These are phyloP conservation scores for Neofusicoccum parvum DNA, from an alignment of 2,329 filamentous ascomycete genomes.

Conservation along the genomic window DNA sequence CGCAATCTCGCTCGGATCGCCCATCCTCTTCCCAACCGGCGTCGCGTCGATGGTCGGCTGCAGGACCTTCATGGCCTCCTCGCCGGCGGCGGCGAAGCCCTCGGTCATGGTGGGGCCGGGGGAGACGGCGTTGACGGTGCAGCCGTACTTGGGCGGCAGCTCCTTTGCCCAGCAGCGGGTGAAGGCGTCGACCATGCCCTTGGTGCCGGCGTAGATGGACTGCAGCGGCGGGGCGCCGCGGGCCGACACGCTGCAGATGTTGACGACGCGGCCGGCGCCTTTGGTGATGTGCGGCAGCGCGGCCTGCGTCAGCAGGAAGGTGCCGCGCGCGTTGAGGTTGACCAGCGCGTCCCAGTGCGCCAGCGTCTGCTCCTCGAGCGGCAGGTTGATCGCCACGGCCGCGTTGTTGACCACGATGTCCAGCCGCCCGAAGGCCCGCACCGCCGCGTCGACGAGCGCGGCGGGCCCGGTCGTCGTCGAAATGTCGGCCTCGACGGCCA, in stretches of 20 bases:
- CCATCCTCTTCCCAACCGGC: slow-evolving; percentile 48
- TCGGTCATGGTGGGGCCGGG: slow-evolving; percentile 48
- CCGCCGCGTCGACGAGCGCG: slow-evolving; percentile 40
- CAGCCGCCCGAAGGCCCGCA: slow-evolving; percentile 44
- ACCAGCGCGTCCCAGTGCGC: slow-evolving; percentile 45
- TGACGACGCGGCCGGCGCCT: slow-evolving; percentile 45
- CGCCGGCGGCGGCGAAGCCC: slow-evolving; percentile 31
- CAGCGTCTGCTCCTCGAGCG: slow-evolving; percentile 42
- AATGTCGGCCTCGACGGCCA: slow-evolving; percentile 46
- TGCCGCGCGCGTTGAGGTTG: slow-evolving; percentile 47
- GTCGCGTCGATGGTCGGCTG: slow-evolving; percentile 51
- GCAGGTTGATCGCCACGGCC: slow-evolving; percentile 41
- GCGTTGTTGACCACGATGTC: slow-evolving; percentile 56
- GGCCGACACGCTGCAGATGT: slow-evolving; percentile 45
- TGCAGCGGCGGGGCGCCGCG: slow-evolving; percentile 40
- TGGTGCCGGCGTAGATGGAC: slow-evolving; percentile 54
- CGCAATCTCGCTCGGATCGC: slow-evolving; percentile 50
- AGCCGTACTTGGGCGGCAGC: slow-evolving; percentile 48
- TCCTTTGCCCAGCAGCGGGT: slow-evolving; percentile 51
- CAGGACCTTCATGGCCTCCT: slow-evolving; percentile 52
- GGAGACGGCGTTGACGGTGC: slow-evolving; percentile 50
- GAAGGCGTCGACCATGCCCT: slow-evolving; percentile 54
- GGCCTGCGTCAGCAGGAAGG: slow-evolving; percentile 46
- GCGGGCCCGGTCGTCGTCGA: slow-evolving; percentile 34
- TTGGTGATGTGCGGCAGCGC: slow-evolving; percentile 43